A percentile compares a stretch with the other conserved stretches of the same genome.
Conservation (phyloP, 306 rosid species). For the Fragaria ananassa region DNA sequence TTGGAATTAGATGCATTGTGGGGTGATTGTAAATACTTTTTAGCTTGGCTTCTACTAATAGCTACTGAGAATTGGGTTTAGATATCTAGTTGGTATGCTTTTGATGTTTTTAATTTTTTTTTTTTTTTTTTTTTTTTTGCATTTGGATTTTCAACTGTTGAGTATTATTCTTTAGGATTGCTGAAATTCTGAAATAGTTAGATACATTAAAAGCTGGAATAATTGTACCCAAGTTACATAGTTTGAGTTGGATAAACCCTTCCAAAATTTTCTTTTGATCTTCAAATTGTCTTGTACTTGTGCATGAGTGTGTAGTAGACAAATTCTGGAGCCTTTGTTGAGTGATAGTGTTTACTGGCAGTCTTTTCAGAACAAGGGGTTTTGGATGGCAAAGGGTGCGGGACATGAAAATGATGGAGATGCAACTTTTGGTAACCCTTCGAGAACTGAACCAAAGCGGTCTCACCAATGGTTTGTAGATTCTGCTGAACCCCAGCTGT, state of each 20-base stretch:
- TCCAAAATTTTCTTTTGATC: not conserved
- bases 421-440: constrained; percentile 43
- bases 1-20: not conserved
- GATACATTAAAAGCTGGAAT: not conserved
- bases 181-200: not conserved
- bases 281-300: not conserved
- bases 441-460: constrained; percentile 68
- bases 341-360: constrained; percentile 16
- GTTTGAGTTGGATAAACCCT: not conserved
- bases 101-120: not conserved
- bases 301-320: not conserved
- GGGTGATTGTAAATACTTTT: not conserved
- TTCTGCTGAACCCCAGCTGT: constrained; percentile 49
- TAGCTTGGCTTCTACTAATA: not conserved
- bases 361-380: constrained; percentile 64
- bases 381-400: constrained; percentile 61
- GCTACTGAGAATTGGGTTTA: not conserved
- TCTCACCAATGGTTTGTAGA: constrained; percentile 74
- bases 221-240: not conserved
- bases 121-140: not conserved
- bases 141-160: not conserved
- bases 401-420: constrained; percentile 49
- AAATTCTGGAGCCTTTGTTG: not conserved
- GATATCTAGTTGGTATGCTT: not conserved
- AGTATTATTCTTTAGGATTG: not conserved